Evolutionary conservation across 768 basidiomycete genomes (phyloP).

Genomic region (Tylopilus vinaceipallidus): DNA sequence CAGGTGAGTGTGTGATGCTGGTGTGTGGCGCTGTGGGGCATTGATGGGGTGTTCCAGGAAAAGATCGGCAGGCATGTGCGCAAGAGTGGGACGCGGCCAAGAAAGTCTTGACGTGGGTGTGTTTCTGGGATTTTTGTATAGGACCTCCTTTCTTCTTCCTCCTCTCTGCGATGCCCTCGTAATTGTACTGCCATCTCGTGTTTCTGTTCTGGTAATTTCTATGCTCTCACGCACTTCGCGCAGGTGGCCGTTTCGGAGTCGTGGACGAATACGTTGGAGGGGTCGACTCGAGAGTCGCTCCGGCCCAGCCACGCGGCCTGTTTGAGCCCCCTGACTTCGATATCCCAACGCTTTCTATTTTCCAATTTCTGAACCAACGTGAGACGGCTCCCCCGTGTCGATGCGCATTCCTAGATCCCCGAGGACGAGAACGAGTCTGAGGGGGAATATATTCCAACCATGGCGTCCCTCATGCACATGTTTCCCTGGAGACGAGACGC

Average conservation of each 20-base stretch:
- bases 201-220: slow-evolving; percentile 7
- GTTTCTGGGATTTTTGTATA: slow-evolving; percentile 4
- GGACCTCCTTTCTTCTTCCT: slow-evolving; percentile 7
- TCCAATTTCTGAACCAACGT: not conserved
- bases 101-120: slow-evolving; percentile 23
- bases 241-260: not conserved
- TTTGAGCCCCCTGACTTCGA: no score
- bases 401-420: no score
- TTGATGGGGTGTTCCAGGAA: slow-evolving; percentile 14
- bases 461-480: no score
- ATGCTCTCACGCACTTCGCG: slow-evolving; percentile 1
- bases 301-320: no score
- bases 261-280: no score
- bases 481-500: not conserved
- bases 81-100: slow-evolving; percentile 24
- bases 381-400: not conserved
- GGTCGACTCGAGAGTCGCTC: no score
- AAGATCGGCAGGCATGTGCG: slow-evolving; percentile 29
- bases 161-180: not conserved
- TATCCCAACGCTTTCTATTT: no score
- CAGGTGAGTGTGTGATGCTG: slow-evolving; percentile 32
- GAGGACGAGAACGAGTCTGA: not conserved
- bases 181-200: slow-evolving; percentile 18
- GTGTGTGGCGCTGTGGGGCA: not conserved
- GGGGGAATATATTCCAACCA: no score